Percentiles rank a stretch among this genome's conserved stretches.
phyloP scores from a whole-genome alignment of 2,329 filamentous ascomycete species.

The Calonectria crousiana region DNA sequence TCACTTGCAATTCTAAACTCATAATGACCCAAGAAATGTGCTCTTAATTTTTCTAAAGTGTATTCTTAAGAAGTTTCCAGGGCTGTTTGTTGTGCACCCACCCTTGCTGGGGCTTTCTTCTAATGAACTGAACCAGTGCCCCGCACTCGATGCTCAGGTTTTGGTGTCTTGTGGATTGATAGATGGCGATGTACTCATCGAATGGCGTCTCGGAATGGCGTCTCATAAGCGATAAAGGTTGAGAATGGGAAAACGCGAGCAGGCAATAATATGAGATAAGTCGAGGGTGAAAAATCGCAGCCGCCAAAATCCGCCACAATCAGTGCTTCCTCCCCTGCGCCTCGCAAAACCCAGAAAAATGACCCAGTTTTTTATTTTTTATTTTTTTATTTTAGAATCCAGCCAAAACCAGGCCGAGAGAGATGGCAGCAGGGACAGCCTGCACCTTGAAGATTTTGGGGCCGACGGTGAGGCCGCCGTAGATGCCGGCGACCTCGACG shows the following conservation, averaged over 20 bases:
- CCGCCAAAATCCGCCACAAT: neutral
- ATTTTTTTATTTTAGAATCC: constrained; percentile 27
- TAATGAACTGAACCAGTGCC: neutral
- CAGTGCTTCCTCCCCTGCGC: neutral
- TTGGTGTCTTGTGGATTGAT: neutral
- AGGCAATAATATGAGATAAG: neutral
- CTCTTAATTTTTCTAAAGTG: neutral
- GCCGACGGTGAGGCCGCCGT: constrained; percentile 57
- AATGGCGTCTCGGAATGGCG: neutral
- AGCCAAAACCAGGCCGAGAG: constrained; percentile 45
- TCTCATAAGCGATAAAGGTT: neutral
- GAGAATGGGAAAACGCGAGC: neutral
- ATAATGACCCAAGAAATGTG: neutral
- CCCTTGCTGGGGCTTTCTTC: neutral
- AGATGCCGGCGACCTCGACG: constrained; percentile 58
- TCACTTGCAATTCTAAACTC: neutral
- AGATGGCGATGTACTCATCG: neutral
- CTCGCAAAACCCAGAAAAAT: neutral
- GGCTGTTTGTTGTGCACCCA: neutral
- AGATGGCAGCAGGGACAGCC: constrained; percentile 47
- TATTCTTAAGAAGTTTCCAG: neutral
- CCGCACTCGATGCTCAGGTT: neutral
- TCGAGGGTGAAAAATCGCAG: neutral
- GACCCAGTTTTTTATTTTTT: neutral
- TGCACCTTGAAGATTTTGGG: constrained; percentile 59